Conservation (phyloP, 768 basidiomycete genomes). For the Pleurotus citrinopileatus region DNA sequence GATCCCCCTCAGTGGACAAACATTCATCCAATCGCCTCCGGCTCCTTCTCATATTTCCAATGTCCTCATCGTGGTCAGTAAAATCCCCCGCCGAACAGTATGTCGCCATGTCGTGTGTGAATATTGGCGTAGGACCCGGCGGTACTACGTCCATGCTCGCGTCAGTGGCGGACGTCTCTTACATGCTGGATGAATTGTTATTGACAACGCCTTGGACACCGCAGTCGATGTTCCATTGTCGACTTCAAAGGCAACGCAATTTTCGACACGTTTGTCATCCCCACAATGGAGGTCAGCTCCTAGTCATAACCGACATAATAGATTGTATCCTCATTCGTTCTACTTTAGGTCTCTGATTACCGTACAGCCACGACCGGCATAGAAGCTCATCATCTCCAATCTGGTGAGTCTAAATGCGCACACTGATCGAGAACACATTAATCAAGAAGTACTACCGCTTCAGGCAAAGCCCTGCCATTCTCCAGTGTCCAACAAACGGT, state of each 20-base stretch:
- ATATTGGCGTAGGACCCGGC: conserved; percentile 79
- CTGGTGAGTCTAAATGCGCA: conserved; percentile 25
- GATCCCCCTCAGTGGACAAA: background rate
- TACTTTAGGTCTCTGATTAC: conserved; percentile 63
- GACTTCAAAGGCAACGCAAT: conserved; percentile 56
- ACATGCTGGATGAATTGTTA: background rate
- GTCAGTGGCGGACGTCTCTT: conserved; percentile 38
- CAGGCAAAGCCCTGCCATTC: conserved; percentile 56
- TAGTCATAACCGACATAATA: background rate
- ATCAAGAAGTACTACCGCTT: background rate
- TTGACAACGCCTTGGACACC: conserved; percentile 1
- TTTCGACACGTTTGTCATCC: conserved; percentile 64
- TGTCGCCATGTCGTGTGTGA: conserved; percentile 59
- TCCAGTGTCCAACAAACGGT: conserved; percentile 63
- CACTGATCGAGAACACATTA: conserved; percentile 6
- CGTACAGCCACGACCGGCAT: conserved; percentile 64
- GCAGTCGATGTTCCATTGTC: conserved; percentile 47
- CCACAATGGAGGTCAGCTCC: conserved; percentile 45
- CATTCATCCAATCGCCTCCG: conserved; percentile 13
- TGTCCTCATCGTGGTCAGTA: conserved; percentile 27
- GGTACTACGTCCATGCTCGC: conserved; percentile 82
- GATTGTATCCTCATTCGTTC: background rate
- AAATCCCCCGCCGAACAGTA: conserved; percentile 40
- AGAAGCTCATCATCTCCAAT: conserved; percentile 34
- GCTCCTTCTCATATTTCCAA: conserved; percentile 19